Percentiles rank a stretch among this genome's conserved stretches.
Conservation (phyloP, 1,284 basidiomycete genomes). For the Calocybe gambosa region DNA sequence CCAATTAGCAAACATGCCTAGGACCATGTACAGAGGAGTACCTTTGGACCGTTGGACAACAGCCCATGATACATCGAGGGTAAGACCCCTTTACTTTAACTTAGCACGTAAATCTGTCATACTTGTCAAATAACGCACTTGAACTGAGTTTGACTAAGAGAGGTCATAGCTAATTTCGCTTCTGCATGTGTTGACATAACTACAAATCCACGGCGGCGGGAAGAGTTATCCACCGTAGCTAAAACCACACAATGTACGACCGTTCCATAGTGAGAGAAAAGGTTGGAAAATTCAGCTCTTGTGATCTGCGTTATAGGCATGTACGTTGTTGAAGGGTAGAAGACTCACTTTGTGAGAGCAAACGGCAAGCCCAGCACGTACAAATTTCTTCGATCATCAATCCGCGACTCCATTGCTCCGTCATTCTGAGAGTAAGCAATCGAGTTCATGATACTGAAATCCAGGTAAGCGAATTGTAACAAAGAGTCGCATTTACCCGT, state of each 20-base stretch:
- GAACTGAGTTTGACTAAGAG: slow-evolving; percentile 59
- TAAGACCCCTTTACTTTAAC: slow-evolving; percentile 45
- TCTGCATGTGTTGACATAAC: slow-evolving; percentile 70
- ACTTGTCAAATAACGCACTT: slow-evolving; percentile 36
- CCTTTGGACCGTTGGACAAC: slow-evolving; percentile 78
- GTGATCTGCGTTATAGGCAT: not conserved
- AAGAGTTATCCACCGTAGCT: slow-evolving; percentile 74
- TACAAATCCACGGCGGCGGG: slow-evolving; percentile 70
- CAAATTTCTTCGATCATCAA: slow-evolving; percentile 55
- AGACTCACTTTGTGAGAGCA: slow-evolving; percentile 61
- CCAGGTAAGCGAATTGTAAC: not conserved
- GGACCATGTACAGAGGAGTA: slow-evolving; percentile 19
- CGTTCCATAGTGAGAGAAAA: slow-evolving; percentile 58
- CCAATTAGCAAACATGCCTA: slow-evolving; percentile 6
- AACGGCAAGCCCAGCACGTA: slow-evolving; percentile 77
- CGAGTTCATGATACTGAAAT: slow-evolving; percentile 29
- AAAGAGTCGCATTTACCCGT: not conserved
- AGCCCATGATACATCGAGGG: slow-evolving; percentile 74
- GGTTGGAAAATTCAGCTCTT: slow-evolving; percentile 53
- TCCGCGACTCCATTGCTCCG: slow-evolving; percentile 21
- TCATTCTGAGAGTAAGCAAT: slow-evolving; percentile 13
- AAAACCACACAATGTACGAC: slow-evolving; percentile 72
- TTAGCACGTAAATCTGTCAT: not conserved
- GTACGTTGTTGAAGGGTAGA: not conserved
- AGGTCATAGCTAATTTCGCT: slow-evolving; percentile 59